Base-by-base conservation (phyloP, 441 rosid species). In the Populus trichocarpa region DNA sequence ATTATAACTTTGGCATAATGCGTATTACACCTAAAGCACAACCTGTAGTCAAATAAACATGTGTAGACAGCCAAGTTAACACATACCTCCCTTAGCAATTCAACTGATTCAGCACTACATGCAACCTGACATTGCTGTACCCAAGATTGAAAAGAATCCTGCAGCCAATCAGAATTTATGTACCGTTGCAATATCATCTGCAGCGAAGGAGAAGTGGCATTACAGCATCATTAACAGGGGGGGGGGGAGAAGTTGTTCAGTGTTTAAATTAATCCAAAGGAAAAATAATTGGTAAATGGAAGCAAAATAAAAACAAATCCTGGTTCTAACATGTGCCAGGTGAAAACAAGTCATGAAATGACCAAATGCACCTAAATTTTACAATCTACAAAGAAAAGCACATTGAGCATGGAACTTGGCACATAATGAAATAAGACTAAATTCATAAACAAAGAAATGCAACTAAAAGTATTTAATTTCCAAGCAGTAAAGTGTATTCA, bases 1-100 rank as follows among this genome's bases (percentile, higher is more conserved):
- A 66, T 5, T 16, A 22, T 42, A 25, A 70, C 36, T 8, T 26
- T 16, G 13, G 38, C 32, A n/a, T 67, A 22, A 66, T 10, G 66
- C 14, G 6, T 59, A 32, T 14, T 32, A 8, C 67, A 69, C 28
- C 22, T 33, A 40, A 12, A n/a, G 33, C 8, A 72, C 26, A 25
- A 68, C 36, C 28, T 30, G 65, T 5, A 11, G n/a, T 5, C 13
- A 63, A 32, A 18, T 59, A 20, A 14, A 70, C 25, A 28, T 53
- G 28, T 66, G 28, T 13, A 0, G 36, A 67, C 67, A 69, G 50
- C 59, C 40, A 65, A 40, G 57, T 79, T 69, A 32, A 35, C 8
- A 30, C 67, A 20, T 84, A 97, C 99, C 97, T 97, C 99, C 78
- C 88, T 93, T 77, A 97, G 87, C 84, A 90, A 73, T 84, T 97